phyloP scores from a whole-genome alignment of 306 rosid species.

The Betula pendula region DNA sequence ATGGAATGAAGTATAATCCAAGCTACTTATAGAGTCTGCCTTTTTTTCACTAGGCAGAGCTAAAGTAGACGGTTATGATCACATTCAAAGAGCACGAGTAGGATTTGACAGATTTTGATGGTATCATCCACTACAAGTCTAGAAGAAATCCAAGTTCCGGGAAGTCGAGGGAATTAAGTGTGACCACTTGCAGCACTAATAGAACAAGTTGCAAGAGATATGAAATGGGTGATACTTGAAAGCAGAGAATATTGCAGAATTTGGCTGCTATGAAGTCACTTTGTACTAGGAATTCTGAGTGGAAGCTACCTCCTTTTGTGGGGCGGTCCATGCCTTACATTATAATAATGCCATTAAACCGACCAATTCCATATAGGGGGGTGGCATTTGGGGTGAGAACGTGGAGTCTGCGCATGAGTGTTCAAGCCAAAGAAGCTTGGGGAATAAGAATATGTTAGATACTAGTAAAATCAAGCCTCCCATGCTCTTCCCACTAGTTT shows the following conservation, averaged over 20 bases:
- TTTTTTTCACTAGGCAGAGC: slow-evolving; percentile 8
- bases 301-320: slow-evolving; percentile 40
- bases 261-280: slow-evolving; percentile 6
- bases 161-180: slow-evolving; percentile 25
- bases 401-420: slow-evolving; percentile 26
- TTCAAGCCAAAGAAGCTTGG: not conserved
- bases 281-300: slow-evolving; percentile 31
- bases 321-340: slow-evolving; percentile 42
- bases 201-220: slow-evolving; percentile 38
- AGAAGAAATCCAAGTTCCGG: slow-evolving; percentile 40
- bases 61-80: slow-evolving; percentile 24
- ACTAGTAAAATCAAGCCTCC: not conserved
- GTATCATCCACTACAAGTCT: slow-evolving; percentile 30
- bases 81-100: slow-evolving; percentile 27
- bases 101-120: slow-evolving; percentile 17
- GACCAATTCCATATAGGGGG: slow-evolving; percentile 37
- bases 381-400: slow-evolving; percentile 26
- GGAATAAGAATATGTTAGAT: not conserved
- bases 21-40: slow-evolving; percentile 3
- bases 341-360: slow-evolving; percentile 39
- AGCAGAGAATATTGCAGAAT: slow-evolving; percentile 16
- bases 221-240: not conserved
- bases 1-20: not conserved
- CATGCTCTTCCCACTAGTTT: slow-evolving; percentile 6
- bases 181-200: slow-evolving; percentile 39